phyloP scores from a whole-genome alignment of 352 stramenopile genomes.

The Globisporangium rhizosaccharum region DNA sequence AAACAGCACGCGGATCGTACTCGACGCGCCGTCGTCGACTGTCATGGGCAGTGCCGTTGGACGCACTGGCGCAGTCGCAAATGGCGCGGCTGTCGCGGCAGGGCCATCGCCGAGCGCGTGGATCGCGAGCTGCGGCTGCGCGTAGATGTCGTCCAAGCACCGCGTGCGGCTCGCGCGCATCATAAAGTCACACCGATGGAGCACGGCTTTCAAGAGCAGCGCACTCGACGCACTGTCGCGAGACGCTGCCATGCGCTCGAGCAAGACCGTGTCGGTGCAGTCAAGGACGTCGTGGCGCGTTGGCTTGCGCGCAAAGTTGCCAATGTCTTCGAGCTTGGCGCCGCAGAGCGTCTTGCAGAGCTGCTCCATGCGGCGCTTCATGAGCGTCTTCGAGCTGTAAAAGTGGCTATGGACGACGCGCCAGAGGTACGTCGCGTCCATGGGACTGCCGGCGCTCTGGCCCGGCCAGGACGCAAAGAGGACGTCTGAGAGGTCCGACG shows the following conservation, averaged over 20 bases:
- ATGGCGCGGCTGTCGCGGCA: neutral
- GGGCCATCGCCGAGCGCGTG: slow-evolving; percentile 14
- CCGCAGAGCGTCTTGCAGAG: slow-evolving; percentile 64
- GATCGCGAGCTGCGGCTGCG: slow-evolving; percentile 44
- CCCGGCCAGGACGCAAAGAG: slow-evolving; percentile 81
- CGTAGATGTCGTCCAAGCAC: slow-evolving; percentile 49
- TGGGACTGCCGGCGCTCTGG: slow-evolving; percentile 53
- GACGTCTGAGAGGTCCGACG: slow-evolving; percentile 53
- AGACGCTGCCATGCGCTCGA: slow-evolving; percentile 30
- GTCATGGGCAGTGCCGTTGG: too few relatives aligned
- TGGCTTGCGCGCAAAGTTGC: slow-evolving; percentile 36
- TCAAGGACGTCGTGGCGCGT: slow-evolving; percentile 39
- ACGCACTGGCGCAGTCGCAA: neutral
- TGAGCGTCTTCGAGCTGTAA: slow-evolving; percentile 51
- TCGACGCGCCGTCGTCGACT: neutral
- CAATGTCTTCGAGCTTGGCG: slow-evolving; percentile 60
- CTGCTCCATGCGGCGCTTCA: slow-evolving; percentile 71
- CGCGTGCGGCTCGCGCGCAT: slow-evolving; percentile 65
- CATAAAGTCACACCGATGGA: slow-evolving; percentile 78
- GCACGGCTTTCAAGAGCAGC: slow-evolving; percentile 40
- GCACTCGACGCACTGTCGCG: slow-evolving; percentile 6
- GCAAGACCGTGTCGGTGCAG: slow-evolving; percentile 58
- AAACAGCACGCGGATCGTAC: slow-evolving; percentile 35
- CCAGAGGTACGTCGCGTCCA: slow-evolving; percentile 82
- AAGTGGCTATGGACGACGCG: slow-evolving; percentile 63